phyloP scores from a whole-genome alignment of 805 yeast genomes.

The Candida berthetii region DNA sequence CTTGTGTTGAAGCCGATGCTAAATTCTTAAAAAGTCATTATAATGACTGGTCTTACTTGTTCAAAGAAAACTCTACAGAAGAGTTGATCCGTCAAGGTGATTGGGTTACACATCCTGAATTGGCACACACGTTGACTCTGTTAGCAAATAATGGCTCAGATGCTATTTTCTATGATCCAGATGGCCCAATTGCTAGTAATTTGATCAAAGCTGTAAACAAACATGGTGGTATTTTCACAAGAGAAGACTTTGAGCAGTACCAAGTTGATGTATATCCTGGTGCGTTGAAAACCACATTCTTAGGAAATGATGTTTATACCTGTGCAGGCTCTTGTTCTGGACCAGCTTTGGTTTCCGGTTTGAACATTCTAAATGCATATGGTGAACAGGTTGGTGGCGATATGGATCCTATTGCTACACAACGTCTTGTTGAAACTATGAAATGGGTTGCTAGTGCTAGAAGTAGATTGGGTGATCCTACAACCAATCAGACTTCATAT shows the following conservation, averaged over 20 bases:
- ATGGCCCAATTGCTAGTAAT: conserved; percentile 63
- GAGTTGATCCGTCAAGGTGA: conserved; percentile 52
- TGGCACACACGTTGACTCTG: conserved; percentile 60
- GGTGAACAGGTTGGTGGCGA: conserved; percentile 37
- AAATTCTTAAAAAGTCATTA: conserved; percentile 23
- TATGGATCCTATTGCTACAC: conserved; percentile 44
- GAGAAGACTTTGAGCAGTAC: conserved; percentile 64
- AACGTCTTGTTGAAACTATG: conserved; percentile 77
- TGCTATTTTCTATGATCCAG: conserved; percentile 77
- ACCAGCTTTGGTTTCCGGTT: conserved; percentile 69
- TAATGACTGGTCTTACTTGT: conserved; percentile 53
- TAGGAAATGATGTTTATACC: conserved; percentile 41
- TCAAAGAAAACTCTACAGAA: conserved; percentile 23
- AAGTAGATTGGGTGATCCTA: conserved; percentile 75
- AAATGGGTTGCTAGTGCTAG: conserved; percentile 91
- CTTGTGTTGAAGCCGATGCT: conserved; percentile 33
- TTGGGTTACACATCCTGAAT: conserved; percentile 45
- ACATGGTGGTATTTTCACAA: conserved; percentile 62
- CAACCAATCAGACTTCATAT: conserved; percentile 33
- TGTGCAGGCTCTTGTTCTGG: conserved; percentile 80
- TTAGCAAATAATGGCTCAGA: conserved; percentile 76
- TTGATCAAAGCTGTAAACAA: conserved; percentile 43
- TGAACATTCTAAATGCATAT: conserved; percentile 53
- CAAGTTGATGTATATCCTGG: conserved; percentile 30
- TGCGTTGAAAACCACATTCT: conserved; percentile 36